phyloP scores from a whole-genome alignment of 225 moss, liverwort and hornwort species.

The Bryum argenteum region DNA sequence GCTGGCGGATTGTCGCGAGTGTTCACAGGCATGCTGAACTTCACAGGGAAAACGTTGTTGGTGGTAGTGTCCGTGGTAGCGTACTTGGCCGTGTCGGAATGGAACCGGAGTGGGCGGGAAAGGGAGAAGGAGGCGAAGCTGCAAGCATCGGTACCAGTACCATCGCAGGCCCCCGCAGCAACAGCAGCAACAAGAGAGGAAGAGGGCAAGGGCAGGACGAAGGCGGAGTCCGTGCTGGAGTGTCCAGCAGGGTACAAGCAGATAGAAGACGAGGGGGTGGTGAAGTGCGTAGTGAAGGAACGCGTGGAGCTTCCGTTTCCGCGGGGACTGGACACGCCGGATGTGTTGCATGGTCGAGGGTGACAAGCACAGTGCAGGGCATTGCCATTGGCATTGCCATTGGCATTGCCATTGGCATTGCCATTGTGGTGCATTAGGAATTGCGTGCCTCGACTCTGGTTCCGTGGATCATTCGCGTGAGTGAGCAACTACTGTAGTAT shows the following conservation, averaged over 20 bases:
- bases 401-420: too few relatives aligned
- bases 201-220: constrained; percentile 19
- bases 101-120: constrained; percentile 17
- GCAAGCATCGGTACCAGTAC: background rate
- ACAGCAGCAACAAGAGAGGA: background rate
- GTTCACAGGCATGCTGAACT: constrained; percentile 27
- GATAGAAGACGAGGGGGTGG: constrained; percentile 69
- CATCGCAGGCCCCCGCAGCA: background rate
- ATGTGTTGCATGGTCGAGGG: constrained; percentile 91
- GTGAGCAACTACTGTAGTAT: constrained; percentile 33
- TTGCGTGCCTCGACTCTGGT: too few relatives aligned
- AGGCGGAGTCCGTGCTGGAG: constrained; percentile 37
- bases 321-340: constrained; percentile 64
- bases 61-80: constrained; percentile 71
- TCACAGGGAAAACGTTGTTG: constrained; percentile 60
- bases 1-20: constrained; percentile 32
- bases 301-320: constrained; percentile 92
- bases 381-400: too few relatives aligned
- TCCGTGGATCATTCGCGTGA: too few relatives aligned
- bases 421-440: too few relatives aligned
- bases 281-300: constrained; percentile 85
- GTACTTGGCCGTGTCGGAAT: constrained; percentile 63
- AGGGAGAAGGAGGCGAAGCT: too few relatives aligned
- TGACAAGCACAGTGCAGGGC: constrained; percentile 31
- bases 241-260: constrained; percentile 73